Evolutionary conservation across 768 basidiomycete genomes (phyloP), one percentile per base, ranked within the genome.

Genomic region (Mycena vulgaris): DNA sequence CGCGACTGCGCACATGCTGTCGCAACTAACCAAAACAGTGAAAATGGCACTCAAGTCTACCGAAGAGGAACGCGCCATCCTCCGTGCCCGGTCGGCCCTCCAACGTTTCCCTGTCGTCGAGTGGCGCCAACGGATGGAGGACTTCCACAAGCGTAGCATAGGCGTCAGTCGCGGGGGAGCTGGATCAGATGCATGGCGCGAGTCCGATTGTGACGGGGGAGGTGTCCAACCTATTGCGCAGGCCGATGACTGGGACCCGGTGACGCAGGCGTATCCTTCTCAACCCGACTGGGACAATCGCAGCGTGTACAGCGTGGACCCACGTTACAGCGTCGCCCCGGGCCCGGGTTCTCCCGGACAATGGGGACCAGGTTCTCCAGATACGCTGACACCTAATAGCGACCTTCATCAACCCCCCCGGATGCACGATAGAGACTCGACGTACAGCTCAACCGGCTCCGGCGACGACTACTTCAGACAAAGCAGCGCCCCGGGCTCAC

Each of bases 101-200:
- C 96, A 97, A 77, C 94, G 96, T 76, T 98, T 98, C 93, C 96
- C 96, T 6, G 96, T 98, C 65, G 94, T 98, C 30, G 96, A 98
- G 83, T 98, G 96, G 96, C 93, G 96, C 77, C 96, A 97, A 79
- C 90, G 94, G 56, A 94, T 92, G 86, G 96, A 98, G 82, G 96
- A 97, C 79, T 95, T 97, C 87, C 96, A 98, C 79, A 89, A 88
- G 69, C 92, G 96, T 68, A 93, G 92, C 76, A 96, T 98, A 78
- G 80, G 79, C 27, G 83, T 84, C 5, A 96, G 93, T 76, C 92
- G 96, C 59, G 79, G 81, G 31, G 25, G 89, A 2, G 95, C 96
- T 28, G 93, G 90, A 9, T 67, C 83, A 2, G 88, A 94, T 66
- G 95, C 95, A 0, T 97, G 93, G 94, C 87, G 92, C 40, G 87